These are phyloP conservation scores for Eragrostis tef DNA, from an alignment of 202 grass and related monocot species.

Conservation along the genomic window DNA sequence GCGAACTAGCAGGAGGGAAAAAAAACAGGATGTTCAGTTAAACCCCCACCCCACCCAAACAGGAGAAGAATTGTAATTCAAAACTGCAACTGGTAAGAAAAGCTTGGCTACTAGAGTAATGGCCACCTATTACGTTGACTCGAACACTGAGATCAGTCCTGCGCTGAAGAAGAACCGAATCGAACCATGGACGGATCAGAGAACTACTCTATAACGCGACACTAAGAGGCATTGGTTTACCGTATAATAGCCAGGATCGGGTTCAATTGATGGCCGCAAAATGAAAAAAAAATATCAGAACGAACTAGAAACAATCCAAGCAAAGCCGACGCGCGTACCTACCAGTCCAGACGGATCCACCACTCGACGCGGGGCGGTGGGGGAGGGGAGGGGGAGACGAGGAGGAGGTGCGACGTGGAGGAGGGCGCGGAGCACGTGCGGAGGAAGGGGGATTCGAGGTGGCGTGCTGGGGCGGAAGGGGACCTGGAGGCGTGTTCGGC, in stretches of 20 bases:
- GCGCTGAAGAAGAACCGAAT: not conserved
- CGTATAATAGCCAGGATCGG: too few relatives aligned
- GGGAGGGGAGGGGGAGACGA: not conserved
- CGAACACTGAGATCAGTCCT: not conserved
- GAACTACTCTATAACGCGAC: not conserved
- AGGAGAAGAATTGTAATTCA: too few relatives aligned
- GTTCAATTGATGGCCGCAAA: too few relatives aligned
- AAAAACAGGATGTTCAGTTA: not conserved
- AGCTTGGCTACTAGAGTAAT: not conserved
- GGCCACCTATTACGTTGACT: not conserved
- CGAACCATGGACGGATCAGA: slow-evolving; percentile 18
- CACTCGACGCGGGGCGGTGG: slow-evolving; percentile 7
- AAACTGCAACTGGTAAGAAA: not conserved
- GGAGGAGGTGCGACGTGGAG: not conserved
- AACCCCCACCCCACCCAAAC: too few relatives aligned
- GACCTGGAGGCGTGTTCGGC: slow-evolving; percentile 27
- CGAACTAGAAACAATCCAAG: slow-evolving; percentile 5
- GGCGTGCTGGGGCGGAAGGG: slow-evolving; percentile 34
- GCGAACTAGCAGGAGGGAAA: too few relatives aligned
- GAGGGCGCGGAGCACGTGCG: slow-evolving; percentile 28
- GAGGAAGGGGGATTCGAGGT: slow-evolving; percentile 26
- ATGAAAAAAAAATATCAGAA: too few relatives aligned
- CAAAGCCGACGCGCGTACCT: not conserved
- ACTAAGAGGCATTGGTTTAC: not conserved
- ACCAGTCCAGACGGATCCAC: slow-evolving; percentile 14